Conservation (phyloP, 1,284 basidiomycete species). For the Earliella scabrosa region DNA sequence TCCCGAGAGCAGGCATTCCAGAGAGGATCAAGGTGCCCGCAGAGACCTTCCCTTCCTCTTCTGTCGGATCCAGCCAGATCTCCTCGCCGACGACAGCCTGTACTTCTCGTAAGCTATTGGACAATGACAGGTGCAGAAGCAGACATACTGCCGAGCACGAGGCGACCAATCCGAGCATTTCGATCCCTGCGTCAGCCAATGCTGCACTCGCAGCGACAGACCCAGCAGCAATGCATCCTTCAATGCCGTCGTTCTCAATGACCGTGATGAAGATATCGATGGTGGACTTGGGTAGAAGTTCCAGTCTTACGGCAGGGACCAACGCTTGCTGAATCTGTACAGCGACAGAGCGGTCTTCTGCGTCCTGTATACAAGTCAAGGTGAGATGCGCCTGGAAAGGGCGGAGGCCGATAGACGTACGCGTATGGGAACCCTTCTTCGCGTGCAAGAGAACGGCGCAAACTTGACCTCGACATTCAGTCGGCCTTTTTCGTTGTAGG, state of each 20-base stretch:
- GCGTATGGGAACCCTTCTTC: slow-evolving; percentile 82
- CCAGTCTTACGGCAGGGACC: slow-evolving; percentile 83
- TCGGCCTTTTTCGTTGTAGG: slow-evolving; percentile 86
- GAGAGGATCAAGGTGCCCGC: slow-evolving; percentile 73
- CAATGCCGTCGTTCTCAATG: slow-evolving; percentile 89
- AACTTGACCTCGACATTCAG: slow-evolving; percentile 97
- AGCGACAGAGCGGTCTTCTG: slow-evolving; percentile 87
- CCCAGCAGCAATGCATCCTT: slow-evolving; percentile 84
- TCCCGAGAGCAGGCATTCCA: slow-evolving; percentile 90
- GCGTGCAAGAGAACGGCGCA: slow-evolving; percentile 86
- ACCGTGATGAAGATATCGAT: slow-evolving; percentile 93
- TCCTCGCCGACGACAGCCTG: slow-evolving; percentile 59
- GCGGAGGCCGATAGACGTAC: slow-evolving; percentile 69
- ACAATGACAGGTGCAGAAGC: slow-evolving; percentile 28
- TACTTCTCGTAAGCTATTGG: slow-evolving; percentile 18
- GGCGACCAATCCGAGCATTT: slow-evolving; percentile 84
- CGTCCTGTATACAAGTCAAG: slow-evolving; percentile 64
- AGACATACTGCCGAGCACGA: slow-evolving; percentile 77
- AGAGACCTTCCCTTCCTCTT: slow-evolving; percentile 62
- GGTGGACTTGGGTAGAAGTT: slow-evolving; percentile 91
- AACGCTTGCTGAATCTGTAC: slow-evolving; percentile 88
- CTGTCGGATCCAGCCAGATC: slow-evolving; percentile 80
- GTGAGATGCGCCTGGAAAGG: too few relatives aligned
- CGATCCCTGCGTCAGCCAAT: slow-evolving; percentile 87
- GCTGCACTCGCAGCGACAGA: slow-evolving; percentile 90